These are phyloP conservation scores for Nakazawaea sp. DNA, from an alignment of 805 yeast species.

Conservation along the genomic window DNA sequence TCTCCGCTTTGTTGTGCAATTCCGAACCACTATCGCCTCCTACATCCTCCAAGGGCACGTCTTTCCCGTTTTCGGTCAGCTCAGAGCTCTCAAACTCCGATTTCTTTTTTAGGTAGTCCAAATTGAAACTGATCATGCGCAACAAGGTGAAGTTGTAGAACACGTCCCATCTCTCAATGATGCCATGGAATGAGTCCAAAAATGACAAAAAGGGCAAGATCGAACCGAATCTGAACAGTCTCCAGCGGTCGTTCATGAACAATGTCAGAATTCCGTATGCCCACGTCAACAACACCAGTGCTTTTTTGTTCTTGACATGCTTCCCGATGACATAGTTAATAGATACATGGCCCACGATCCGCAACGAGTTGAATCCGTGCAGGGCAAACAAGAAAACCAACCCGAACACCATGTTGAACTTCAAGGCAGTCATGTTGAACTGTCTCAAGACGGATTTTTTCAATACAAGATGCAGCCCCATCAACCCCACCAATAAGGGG, in stretches of 20 bases:
- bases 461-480: constrained; percentile 44
- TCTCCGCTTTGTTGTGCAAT: constrained; percentile 7
- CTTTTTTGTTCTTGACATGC: constrained; percentile 22
- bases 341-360: constrained; percentile 51
- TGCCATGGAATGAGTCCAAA: constrained; percentile 66
- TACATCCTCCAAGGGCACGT: constrained; percentile 12
- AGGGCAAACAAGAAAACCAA: constrained; percentile 58
- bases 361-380: constrained; percentile 72
- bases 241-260: constrained; percentile 66
- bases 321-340: constrained; percentile 47
- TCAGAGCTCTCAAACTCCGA: not conserved
- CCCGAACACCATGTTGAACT: constrained; percentile 75
- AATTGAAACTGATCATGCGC: constrained; percentile 74
- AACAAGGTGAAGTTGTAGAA: constrained; percentile 85
- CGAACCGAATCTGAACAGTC: constrained; percentile 40
- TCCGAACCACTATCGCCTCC: constrained; percentile 10
- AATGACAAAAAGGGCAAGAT: constrained; percentile 34
- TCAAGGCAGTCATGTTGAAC: constrained; percentile 30
- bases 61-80: not conserved
- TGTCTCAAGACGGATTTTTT: constrained; percentile 32
- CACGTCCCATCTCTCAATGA: constrained; percentile 92
- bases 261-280: constrained; percentile 69
- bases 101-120: constrained; percentile 56
- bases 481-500: constrained; percentile 48
- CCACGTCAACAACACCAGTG: constrained; percentile 55